Base-by-base conservation (phyloP, 257 asterid genomes). In the Solanum lignicaule region DNA sequence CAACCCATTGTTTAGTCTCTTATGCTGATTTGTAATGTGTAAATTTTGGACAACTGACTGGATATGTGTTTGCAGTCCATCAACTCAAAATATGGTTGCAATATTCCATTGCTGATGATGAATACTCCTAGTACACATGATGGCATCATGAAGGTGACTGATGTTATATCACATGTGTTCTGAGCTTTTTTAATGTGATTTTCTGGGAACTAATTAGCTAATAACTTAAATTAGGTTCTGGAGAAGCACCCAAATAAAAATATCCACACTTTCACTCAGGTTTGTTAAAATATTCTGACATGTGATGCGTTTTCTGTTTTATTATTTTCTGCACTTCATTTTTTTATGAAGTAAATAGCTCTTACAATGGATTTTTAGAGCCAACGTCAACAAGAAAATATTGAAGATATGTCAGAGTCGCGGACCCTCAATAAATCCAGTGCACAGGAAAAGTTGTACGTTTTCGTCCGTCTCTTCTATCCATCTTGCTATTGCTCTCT, bases 81-180 rank as follows among this genome's bases (percentile, higher is more conserved):
- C 84, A 96, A 96, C 90, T 90, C 91, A 69, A 96, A 92, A 87
- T 95, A 90, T 68, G 98, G 98, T 86, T 95, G 98, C 92, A 89
- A 90, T 83, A 94, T 96, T 90, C 99, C 98, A 72, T 88, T 96
- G 90, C 91, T 94, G 85, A 88, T 94, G 91, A 93, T 94, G 89
- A 94, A 92, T 91, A 90, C 94, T 74, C 76, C 33, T 68, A 90
- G 88, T 88, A 91, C 93, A 36, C 97, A 95, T 88, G 95, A 87
- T 78, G 88, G 86, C 87, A 89, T 94, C 88, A 87, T 90, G 91
- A 92, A 96, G 98, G 99, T 95, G 93, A 89, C 74, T 87, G 36
- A 46, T 58, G 27, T 48, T 72, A 43, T 86, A 72, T 11, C 48
- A 46, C 68, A 13, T 31, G 72, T 72, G 27, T 78, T 75, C 86